Evolutionary conservation across 768 basidiomycete genomes (phyloP).

Genomic region (Pholiota microspora): DNA sequence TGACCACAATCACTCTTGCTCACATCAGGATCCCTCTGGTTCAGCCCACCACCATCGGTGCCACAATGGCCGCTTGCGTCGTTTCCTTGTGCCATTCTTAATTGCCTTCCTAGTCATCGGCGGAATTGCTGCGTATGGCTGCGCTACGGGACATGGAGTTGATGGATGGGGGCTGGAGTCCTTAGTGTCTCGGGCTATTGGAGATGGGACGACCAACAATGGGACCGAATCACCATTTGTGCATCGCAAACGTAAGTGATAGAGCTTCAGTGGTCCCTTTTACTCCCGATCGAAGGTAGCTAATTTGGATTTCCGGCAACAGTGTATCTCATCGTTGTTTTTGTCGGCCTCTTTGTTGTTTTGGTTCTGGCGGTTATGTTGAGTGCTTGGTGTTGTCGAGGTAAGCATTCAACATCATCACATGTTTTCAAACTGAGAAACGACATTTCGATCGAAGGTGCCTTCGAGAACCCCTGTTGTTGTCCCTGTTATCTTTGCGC

Average conservation of each 20-base stretch:
- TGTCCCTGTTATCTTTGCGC: constrained; percentile 75
- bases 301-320: neutral
- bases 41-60: constrained; percentile 16
- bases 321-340: constrained; percentile 67
- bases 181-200: constrained; percentile 31
- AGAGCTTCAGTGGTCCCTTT: neutral
- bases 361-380: constrained; percentile 55
- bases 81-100: constrained; percentile 33
- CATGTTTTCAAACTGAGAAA: too few relatives aligned
- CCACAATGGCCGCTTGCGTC: constrained; percentile 22
- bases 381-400: constrained; percentile 65
- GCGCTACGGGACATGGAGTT: constrained; percentile 24
- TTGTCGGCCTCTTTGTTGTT: constrained; percentile 60
- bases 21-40: neutral
- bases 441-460: constrained; percentile 27
- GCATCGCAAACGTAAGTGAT: constrained; percentile 38
- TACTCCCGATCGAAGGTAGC: neutral
- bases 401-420: constrained; percentile 25
- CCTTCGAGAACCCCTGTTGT: constrained; percentile 62
- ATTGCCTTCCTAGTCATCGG: constrained; percentile 29
- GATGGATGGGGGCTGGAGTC: constrained; percentile 20
- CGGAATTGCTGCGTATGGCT: constrained; percentile 29
- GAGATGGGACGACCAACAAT: constrained; percentile 5
- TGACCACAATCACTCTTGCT: neutral
- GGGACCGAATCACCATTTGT: constrained; percentile 31